Percentiles rank a stretch among this genome's conserved stretches.
These are phyloP conservation scores for Chlamydomonas reinhardtii DNA, from an alignment of 163 green algal genomes.

Conservation along the genomic window DNA sequence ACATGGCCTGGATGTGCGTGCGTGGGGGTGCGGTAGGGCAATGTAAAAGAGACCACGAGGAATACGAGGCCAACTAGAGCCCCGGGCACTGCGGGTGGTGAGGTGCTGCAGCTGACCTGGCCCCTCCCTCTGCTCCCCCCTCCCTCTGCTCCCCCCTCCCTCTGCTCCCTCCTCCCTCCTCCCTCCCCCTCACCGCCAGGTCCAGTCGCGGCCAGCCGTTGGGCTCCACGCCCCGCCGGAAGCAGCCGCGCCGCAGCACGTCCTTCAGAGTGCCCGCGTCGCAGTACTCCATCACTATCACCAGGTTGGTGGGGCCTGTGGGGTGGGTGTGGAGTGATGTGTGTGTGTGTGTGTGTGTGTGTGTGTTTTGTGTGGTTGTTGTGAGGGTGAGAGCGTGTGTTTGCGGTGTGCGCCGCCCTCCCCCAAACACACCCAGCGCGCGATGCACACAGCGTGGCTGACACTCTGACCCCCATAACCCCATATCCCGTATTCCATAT, in stretches of 20 bases:
- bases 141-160: no score
- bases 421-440: no score
- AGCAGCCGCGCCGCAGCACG: constrained; percentile 26
- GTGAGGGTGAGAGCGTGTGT: neutral
- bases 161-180: neutral
- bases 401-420: no score
- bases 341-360: neutral
- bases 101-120: no score
- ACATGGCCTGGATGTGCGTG: constrained; percentile 23
- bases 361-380: neutral
- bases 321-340: neutral
- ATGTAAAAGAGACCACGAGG: no score
- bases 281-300: constrained; percentile 51
- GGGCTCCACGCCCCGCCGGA: constrained; percentile 19
- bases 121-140: neutral
- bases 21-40: neutral
- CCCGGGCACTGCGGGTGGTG: no score
- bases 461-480: no score
- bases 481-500: no score
- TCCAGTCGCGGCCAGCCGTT: constrained; percentile 34
- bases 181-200: neutral
- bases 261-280: constrained; percentile 48
- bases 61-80: no score
- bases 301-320: constrained; percentile 42
- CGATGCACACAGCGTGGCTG: no score